Evolutionary conservation across 2,329 filamentous ascomycete species (phyloP).

Genomic region (Fusarium nodosum): DNA sequence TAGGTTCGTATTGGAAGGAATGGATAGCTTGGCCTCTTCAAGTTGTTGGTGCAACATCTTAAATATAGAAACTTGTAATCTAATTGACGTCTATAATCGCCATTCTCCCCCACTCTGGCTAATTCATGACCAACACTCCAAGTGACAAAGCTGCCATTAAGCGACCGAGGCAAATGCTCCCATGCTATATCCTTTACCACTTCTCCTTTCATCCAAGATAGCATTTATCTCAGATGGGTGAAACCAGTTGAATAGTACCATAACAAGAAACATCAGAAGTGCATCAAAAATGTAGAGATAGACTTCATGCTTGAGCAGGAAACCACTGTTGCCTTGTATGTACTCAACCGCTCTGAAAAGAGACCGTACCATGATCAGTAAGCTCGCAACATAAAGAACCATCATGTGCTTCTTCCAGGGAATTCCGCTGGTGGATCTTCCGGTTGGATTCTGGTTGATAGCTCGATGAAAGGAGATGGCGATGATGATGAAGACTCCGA

Average conservation of each 20-base stretch:
- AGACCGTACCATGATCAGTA: conserved; percentile 57
- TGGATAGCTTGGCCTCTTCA: conserved; percentile 23
- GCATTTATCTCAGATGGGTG: conserved; percentile 47
- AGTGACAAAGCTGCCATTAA: neutral
- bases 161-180: neutral
- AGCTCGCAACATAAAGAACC: conserved; percentile 41
- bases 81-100: neutral
- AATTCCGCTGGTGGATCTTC: conserved; percentile 7
- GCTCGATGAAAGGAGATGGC: conserved; percentile 59
- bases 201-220: neutral
- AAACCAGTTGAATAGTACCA: conserved; percentile 60
- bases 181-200: conserved; percentile 14
- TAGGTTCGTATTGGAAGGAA: conserved; percentile 14
- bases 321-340: conserved; percentile 51
- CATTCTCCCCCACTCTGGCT: no score
- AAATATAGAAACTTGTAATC: no score
- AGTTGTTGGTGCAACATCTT: neutral
- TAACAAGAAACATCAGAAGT: conserved; percentile 54
- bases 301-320: conserved; percentile 51
- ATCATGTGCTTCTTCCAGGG: conserved; percentile 52
- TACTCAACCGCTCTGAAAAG: conserved; percentile 60
- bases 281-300: conserved; percentile 56
- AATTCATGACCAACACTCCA: no score
- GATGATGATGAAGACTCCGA: conserved; percentile 65
- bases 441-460: conserved; percentile 15